Evolutionary conservation across 2,329 filamentous ascomycete species (phyloP).

Genomic region (Incumbomyces delicatus): DNA sequence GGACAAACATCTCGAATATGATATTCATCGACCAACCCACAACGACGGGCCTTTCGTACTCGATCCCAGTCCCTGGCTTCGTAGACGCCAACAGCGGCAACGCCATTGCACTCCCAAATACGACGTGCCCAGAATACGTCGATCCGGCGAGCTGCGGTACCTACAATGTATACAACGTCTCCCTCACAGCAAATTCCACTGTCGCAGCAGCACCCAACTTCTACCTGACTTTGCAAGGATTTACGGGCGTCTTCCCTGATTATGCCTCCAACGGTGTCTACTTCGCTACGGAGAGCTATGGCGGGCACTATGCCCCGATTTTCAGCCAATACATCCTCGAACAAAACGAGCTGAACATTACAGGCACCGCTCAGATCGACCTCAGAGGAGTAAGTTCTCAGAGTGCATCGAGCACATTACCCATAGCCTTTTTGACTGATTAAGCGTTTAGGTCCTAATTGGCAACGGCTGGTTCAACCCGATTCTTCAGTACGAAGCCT

Average conservation of each 20-base stretch:
- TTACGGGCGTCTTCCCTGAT: conserved; percentile 21
- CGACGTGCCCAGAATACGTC: conserved; percentile 19
- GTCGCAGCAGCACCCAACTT: conserved; percentile 19
- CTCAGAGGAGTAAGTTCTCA: conserved; percentile 10
- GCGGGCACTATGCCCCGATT: conserved; percentile 49
- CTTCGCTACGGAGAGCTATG: conserved; percentile 45
- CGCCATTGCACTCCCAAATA: conserved; percentile 16
- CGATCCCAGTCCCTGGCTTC: conserved; percentile 21
- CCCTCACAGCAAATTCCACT: conserved; percentile 19
- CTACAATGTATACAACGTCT: conserved; percentile 18
- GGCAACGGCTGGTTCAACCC: conserved; percentile 33
- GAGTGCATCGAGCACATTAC: conserved; percentile 30
- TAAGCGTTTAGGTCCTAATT: conserved; percentile 27
- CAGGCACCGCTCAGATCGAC: conserved; percentile 17
- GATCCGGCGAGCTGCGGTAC: conserved; percentile 18
- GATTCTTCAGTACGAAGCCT: conserved; percentile 29
- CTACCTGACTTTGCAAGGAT: conserved; percentile 21
- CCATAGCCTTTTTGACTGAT: no score
- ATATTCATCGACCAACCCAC: conserved; percentile 61
- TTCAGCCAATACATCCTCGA: conserved; percentile 34
- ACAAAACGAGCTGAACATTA: conserved; percentile 26
- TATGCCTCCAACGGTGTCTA: conserved; percentile 36
- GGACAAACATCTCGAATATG: conserved; percentile 23
- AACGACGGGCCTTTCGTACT: conserved; percentile 50
- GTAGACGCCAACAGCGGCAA: conserved; percentile 11